These are phyloP conservation scores for Tricholoma hemisulphureum DNA, from an alignment of 768 basidiomycete genomes.

Conservation along the genomic window DNA sequence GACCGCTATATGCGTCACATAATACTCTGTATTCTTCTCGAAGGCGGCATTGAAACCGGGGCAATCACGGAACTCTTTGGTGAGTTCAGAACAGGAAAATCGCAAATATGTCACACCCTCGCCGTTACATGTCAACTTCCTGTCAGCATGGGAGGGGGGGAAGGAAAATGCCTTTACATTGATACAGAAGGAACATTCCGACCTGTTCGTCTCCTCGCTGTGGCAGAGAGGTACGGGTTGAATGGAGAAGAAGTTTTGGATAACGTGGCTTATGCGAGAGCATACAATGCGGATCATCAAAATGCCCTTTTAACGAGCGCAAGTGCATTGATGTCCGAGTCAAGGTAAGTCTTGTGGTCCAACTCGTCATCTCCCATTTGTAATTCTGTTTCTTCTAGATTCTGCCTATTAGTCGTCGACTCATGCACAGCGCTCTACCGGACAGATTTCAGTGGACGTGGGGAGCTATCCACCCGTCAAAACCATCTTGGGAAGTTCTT, in stretches of 20 bases:
- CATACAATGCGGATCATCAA: conserved; percentile 99
- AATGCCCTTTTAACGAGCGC: conserved; percentile 85
- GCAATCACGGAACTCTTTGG: conserved; percentile 98
- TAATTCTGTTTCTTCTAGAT: conserved; percentile 47
- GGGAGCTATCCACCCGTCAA: conserved; percentile 92
- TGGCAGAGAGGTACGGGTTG: conserved; percentile 94
- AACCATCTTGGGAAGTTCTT: conserved; percentile 96
- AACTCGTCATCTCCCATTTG: not conserved
- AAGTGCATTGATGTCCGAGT: conserved; percentile 99
- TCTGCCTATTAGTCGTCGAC: conserved; percentile 94
- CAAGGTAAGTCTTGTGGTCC: conserved; percentile 59
- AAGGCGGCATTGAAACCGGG: conserved; percentile 96
- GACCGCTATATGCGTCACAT: conserved; percentile 6
- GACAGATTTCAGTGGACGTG: conserved; percentile 93
- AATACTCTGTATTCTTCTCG: conserved; percentile 1
- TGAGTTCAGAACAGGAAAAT: conserved; percentile 98
- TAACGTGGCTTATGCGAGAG: conserved; percentile 97
- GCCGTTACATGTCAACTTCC: conserved; percentile 98
- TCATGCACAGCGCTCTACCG: conserved; percentile 95
- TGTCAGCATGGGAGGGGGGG: conserved; percentile 96
- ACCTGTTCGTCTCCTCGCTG: conserved; percentile 89
- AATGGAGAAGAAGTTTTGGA: conserved; percentile 98
- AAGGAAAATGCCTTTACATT: conserved; percentile 98
- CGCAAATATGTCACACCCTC: conserved; percentile 95
- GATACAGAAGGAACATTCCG: conserved; percentile 99